Evolutionary conservation across 2,329 filamentous ascomycete species (phyloP).

Genomic region (Ceratocystis destructans): DNA sequence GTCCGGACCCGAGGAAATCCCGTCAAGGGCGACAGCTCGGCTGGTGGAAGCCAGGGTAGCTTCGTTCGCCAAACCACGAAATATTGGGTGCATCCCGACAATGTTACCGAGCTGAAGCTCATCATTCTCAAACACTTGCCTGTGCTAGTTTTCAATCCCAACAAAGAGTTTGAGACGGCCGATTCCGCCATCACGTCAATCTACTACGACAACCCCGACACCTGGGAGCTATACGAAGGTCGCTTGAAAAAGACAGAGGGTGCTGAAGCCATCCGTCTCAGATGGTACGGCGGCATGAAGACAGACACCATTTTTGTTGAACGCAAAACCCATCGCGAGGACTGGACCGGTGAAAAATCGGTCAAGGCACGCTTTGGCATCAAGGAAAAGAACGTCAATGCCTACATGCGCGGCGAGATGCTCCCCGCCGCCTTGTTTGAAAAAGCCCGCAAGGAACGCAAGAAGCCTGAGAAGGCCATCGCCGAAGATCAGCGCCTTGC

Average conservation of each 20-base stretch:
- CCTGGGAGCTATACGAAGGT: constrained; percentile 86
- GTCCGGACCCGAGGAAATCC: constrained; percentile 89
- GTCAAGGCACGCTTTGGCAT: constrained; percentile 91
- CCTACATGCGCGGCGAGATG: constrained; percentile 71
- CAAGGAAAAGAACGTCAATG: constrained; percentile 96
- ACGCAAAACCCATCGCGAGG: constrained; percentile 93
- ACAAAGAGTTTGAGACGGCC: constrained; percentile 83
- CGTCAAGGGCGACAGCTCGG: constrained; percentile 78
- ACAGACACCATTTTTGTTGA: constrained; percentile 93
- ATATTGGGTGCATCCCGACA: constrained; percentile 98
- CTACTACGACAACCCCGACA: constrained; percentile 92
- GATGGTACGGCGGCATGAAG: constrained; percentile 97
- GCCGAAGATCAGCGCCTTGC: constrained; percentile 81
- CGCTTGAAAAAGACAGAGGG: constrained; percentile 96
- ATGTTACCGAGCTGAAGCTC: constrained; percentile 94
- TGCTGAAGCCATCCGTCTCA: constrained; percentile 85
- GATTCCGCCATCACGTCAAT: constrained; percentile 96
- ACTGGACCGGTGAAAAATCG: constrained; percentile 98
- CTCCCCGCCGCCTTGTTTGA: constrained; percentile 85
- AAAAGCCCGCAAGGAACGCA: constrained; percentile 88
- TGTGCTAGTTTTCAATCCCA: constrained; percentile 91
- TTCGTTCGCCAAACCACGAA: constrained; percentile 97
- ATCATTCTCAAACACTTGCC: constrained; percentile 96
- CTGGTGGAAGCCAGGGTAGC: constrained; percentile 83
- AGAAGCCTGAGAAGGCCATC: constrained; percentile 85